Evolutionary conservation across 768 basidiomycete genomes (phyloP), one percentile per base, ranked within the genome.

Genomic region (Pleurotus tuoliensis): DNA sequence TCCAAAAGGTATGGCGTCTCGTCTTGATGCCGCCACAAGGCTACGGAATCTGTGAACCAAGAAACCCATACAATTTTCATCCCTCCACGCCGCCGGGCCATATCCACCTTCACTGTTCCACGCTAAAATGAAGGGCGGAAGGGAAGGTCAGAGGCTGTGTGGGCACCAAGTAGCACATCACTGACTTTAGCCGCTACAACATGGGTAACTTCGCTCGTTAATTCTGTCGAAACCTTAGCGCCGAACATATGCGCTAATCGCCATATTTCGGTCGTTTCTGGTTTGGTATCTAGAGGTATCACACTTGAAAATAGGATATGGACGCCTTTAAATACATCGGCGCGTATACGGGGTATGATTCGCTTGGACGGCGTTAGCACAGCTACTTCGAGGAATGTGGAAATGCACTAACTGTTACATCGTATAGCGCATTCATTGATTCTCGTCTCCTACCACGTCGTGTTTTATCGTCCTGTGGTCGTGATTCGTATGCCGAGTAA

Each of bases 251-350:
- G 79, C 11, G 96, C 93, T 67, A 88, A 78, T 62, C 82, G 79
- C 93, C 93, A 96, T 49, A 93, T 83, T 63, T 94, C 92, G 50
- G 82, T 90, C 47, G 78, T 76, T 68, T 94, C 87, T 38, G 92
- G 89, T 56, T 73, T 77, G 3, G 84, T 86, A 63, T 93, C 88
- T n/a, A 95, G 81, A 3, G 96, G 94, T 56, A 98, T 94, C 40
- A 99, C 85, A 56, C 94, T 92, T 1, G 96, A 98, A 71, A 99
- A 98, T 37, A 96, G 77, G 30, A 99, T 81, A 64, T 90, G 84
- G 25, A 87, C 80, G 25, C 89, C 91, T 37, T 80, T 78, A n/a
- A 98, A 78, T 0, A 92, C 88, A 62, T 83, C 80, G 20, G 76
- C 67, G 53, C 96, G 88, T 69, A 96, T 79, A 54, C 77, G 75